A percentile compares a stretch with the other conserved stretches of the same genome.
These are phyloP conservation scores for Boletales sp. DNA, from an alignment of 768 basidiomycete species.

Conservation along the genomic window DNA sequence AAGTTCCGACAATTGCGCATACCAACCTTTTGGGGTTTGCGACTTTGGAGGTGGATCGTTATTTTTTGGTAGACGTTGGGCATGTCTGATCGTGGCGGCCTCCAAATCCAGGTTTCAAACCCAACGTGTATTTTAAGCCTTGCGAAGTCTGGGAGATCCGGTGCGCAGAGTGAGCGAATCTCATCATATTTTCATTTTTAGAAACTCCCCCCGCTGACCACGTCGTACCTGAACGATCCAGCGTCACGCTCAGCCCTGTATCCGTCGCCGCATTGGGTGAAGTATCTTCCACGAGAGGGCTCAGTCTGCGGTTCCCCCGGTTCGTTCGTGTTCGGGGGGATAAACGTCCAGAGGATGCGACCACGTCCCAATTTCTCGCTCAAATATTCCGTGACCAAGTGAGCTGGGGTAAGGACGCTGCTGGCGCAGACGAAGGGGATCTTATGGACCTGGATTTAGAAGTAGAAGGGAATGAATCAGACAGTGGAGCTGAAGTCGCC, in stretches of 20 bases:
- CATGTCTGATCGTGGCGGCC: background rate
- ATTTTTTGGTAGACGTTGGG: background rate
- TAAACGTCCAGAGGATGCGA: constrained; percentile 70
- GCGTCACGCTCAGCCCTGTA: constrained; percentile 81
- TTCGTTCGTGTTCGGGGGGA: constrained; percentile 75
- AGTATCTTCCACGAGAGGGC: constrained; percentile 55
- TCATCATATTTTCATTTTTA: background rate
- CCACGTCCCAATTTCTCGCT: constrained; percentile 65
- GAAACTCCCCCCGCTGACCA: constrained; percentile 5
- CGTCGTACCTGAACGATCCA: constrained; percentile 22
- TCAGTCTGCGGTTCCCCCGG: constrained; percentile 85
- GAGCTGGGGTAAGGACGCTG: constrained; percentile 28
- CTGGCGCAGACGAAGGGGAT: constrained; percentile 55
- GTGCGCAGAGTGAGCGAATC: constrained; percentile 57
- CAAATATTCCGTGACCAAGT: constrained; percentile 67
- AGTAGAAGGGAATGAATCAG: constrained; percentile 29
- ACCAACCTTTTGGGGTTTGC: constrained; percentile 53
- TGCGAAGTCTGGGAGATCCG: constrained; percentile 88
- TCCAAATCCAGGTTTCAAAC: constrained; percentile 47
- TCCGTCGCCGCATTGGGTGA: constrained; percentile 74
- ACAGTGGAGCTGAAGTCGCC: constrained; percentile 7
- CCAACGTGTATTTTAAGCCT: constrained; percentile 68
- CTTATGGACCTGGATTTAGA: constrained; percentile 51
- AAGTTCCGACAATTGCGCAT: constrained; percentile 51
- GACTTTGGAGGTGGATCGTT: constrained; percentile 55